Evolutionary conservation across 805 yeast genomes (phyloP).

Genomic region (Lipomyces starkeyi): DNA sequence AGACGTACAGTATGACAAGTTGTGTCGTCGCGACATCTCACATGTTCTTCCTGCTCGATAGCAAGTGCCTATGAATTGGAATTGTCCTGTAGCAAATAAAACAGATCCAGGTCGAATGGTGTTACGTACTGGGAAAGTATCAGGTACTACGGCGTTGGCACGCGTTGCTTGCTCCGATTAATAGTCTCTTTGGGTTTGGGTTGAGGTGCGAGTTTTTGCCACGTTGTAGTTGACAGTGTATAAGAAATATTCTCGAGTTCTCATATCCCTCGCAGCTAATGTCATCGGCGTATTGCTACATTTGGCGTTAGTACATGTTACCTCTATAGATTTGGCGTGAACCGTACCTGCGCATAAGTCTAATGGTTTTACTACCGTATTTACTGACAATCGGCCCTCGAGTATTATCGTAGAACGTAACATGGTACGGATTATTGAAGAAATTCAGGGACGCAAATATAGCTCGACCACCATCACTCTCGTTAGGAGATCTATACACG

Average conservation of each 20-base stretch:
- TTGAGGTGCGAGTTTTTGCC: no score
- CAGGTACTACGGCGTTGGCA: no score
- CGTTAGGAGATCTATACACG: no score
- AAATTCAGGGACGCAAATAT: constrained; percentile 22
- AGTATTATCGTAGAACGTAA: constrained; percentile 3
- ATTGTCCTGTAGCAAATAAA: not conserved
- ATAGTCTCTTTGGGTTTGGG: no score
- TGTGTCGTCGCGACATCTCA: constrained; percentile 20
- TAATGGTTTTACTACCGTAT: constrained; percentile 22
- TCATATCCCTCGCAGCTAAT: not conserved
- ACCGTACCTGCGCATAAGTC: constrained; percentile 19
- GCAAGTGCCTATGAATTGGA: not conserved
- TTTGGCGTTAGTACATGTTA: not conserved
- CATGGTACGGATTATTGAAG: not conserved
- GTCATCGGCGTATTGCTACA: not conserved
- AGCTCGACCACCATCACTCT: constrained; percentile 29
- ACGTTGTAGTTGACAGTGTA: no score
- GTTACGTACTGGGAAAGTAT: no score
- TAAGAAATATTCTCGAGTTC: not conserved
- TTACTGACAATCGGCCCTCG: constrained; percentile 16
- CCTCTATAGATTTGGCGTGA: not conserved
- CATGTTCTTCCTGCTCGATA: not conserved
- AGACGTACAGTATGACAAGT: constrained; percentile 18
- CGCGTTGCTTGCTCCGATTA: no score
- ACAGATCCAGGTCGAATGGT: no score